Conservation (phyloP, 345 rosid genomes). For the Ailanthus altissimus region DNA sequence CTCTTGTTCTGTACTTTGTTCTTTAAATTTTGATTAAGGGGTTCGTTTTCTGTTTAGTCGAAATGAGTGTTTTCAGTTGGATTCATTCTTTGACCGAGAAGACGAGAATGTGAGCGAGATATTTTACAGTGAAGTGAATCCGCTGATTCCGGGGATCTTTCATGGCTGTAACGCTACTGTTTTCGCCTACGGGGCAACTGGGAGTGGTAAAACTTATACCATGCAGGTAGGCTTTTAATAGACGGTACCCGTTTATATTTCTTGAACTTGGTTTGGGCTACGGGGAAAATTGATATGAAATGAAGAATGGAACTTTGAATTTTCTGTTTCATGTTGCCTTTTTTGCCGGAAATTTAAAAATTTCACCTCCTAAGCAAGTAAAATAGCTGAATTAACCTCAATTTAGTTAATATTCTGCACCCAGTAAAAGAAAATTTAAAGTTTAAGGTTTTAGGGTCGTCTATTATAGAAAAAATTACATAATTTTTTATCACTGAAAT, state of each 20-base stretch:
- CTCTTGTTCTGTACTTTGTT: not conserved
- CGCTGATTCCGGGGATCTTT: conserved; percentile 65
- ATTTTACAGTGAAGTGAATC: conserved; percentile 67
- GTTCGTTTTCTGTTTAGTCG: conserved; percentile 46
- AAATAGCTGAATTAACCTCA: not conserved
- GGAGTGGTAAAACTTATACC: conserved; percentile 90
- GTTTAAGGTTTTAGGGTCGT: not conserved
- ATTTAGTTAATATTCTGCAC: not conserved
- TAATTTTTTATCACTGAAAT: not conserved
- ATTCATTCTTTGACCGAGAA: conserved; percentile 70
- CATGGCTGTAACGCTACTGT: conserved; percentile 75
- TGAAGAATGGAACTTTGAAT: not conserved
- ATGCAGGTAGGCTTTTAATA: conserved; percentile 66
- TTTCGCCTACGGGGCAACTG: conserved; percentile 93
- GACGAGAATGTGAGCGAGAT: conserved; percentile 64
- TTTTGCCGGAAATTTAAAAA: not conserved
- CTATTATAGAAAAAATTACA: not conserved
- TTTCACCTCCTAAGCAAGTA: not conserved
- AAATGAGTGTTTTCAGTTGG: conserved; percentile 71
- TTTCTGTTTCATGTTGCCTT: not conserved
- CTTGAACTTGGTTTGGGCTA: not conserved
- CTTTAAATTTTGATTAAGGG: conserved; percentile 15
- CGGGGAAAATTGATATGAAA: not conserved
- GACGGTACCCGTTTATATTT: not conserved
- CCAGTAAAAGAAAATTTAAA: not conserved